Percentiles rank a stretch among this genome's conserved stretches.
phyloP scores from a whole-genome alignment of 352 stramenopile species.

The Pythium biforme region DNA sequence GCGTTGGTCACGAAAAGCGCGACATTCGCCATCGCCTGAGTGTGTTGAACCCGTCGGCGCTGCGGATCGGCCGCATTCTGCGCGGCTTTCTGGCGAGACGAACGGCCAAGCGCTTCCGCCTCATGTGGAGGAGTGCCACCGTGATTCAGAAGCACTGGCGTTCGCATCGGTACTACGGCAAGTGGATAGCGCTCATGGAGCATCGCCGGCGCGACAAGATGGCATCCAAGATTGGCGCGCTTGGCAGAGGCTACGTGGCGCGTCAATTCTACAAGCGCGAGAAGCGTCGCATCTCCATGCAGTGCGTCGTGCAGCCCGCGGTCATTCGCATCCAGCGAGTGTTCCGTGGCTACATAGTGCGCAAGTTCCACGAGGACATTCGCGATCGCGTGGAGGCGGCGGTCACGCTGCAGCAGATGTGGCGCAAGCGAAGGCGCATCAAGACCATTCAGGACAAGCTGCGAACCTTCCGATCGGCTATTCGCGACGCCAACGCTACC shows the following conservation, averaged over 20 bases:
- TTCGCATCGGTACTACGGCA: constrained; percentile 38
- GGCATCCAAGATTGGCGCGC: constrained; percentile 58
- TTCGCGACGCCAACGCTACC: constrained; percentile 38
- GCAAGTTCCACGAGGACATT: constrained; percentile 48
- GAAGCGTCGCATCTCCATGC: constrained; percentile 39
- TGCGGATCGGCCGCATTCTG: constrained; percentile 48
- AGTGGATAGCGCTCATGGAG: constrained; percentile 54
- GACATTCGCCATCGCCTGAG: constrained; percentile 27
- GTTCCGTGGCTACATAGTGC: constrained; percentile 63
- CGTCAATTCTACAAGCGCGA: constrained; percentile 58
- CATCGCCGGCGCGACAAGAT: constrained; percentile 47
- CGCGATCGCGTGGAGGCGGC: constrained; percentile 63
- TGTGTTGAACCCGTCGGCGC: constrained; percentile 49
- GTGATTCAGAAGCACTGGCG: constrained; percentile 60
- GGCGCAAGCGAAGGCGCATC: constrained; percentile 35
- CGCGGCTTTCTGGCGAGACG: constrained; percentile 57
- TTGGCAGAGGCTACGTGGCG: constrained; percentile 57
- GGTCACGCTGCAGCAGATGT: constrained; percentile 78
- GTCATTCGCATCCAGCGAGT: constrained; percentile 59
- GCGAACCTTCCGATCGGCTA: constrained; percentile 36
- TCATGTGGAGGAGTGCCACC: constrained; percentile 29
- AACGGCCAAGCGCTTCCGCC: constrained; percentile 32
- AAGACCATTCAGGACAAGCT: constrained; percentile 41
- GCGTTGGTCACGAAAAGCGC: constrained; percentile 31
- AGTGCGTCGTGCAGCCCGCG: constrained; percentile 45